Base-by-base conservation (phyloP, 805 yeast species). In the Starmerella kuoi region DNA sequence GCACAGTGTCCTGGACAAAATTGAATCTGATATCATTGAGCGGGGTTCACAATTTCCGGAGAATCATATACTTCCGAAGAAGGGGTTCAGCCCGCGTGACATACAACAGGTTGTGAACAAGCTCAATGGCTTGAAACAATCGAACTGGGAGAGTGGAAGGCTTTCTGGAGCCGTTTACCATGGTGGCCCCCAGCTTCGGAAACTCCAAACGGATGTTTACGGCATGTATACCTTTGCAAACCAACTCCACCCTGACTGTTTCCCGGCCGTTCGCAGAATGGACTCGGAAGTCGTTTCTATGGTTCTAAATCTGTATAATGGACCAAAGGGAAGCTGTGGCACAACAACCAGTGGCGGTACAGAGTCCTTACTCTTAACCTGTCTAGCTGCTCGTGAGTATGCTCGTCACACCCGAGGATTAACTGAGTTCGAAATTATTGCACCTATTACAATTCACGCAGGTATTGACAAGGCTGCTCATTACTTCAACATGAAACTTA, bases 91-190 rank as follows among this genome's bases (percentile, higher is more conserved):
- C 2, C 64, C 68, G 14, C 60, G 57, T 1, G 61, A 60, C 17
- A 70, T 91, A 8, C 41, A 68, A 23, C 53, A 53, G 0, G 74
- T 77, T 44, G 61, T 91, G 44, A 71, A 74, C 27, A 59, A 62
- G 24, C 47, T 54, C 37, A 35, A 52, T 15, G 37, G 31, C 11
- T 51, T 86, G 50, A 70, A 76, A 42, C 84, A 81, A 50, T 67
- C 84, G 1, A 79, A 77, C 42, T 88, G 96, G 95, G 71, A 77
- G 56, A 67, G 69, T 32, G 98, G 98, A 4, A 70, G 76, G 51
- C 80, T 88, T 3, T 81, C 94, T 15, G 98, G 98, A 5, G 97
- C 96, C 0, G 96, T 88, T 9, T 88, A 88, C 55, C 97, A 91
- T 55, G 96, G 97, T 24, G 96, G 96, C 12, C 65, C 69, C n/a